These are phyloP conservation scores for Russula olivacea DNA, from an alignment of 768 basidiomycete species.

Conservation along the genomic window DNA sequence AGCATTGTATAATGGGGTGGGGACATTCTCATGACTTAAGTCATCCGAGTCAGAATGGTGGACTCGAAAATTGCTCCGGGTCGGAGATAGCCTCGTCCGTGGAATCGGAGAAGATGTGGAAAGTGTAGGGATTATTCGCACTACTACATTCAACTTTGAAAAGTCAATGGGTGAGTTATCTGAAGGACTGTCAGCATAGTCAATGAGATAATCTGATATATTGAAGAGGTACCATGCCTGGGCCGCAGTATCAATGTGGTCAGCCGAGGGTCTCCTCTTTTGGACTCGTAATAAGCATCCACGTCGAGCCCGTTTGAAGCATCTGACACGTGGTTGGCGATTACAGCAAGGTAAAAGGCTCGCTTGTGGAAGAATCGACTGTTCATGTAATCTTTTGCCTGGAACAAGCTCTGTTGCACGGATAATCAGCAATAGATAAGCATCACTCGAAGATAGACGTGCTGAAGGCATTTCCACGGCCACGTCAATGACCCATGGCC, in stretches of 20 bases:
- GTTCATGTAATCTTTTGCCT: slow-evolving; percentile 92
- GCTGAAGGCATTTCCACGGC: slow-evolving; percentile 86
- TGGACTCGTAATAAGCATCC: slow-evolving; percentile 55
- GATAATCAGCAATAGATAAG: not conserved
- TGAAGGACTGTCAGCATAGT: slow-evolving; percentile 26
- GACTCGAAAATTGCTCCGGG: slow-evolving; percentile 60
- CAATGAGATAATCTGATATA: not conserved
- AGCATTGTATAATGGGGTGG: slow-evolving; percentile 80
- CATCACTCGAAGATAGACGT: slow-evolving; percentile 11
- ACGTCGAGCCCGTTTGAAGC: slow-evolving; percentile 45
- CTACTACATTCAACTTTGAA: slow-evolving; percentile 59
- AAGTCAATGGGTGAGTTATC: slow-evolving; percentile 53
- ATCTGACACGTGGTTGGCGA: slow-evolving; percentile 56
- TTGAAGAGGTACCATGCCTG: slow-evolving; percentile 40
- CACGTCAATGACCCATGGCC: slow-evolving; percentile 67
- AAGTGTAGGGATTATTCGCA: slow-evolving; percentile 70
- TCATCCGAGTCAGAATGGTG: slow-evolving; percentile 30
- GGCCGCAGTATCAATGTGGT: slow-evolving; percentile 60
- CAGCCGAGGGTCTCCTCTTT: slow-evolving; percentile 54
- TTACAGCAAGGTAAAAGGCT: slow-evolving; percentile 78
- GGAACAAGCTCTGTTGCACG: slow-evolving; percentile 61
- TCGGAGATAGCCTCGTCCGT: slow-evolving; percentile 63
- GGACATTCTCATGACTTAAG: slow-evolving; percentile 29
- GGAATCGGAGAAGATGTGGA: slow-evolving; percentile 57
- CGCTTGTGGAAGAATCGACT: slow-evolving; percentile 89